Conservation (phyloP, 805 yeast species). For the Teunomyces funiuensis region DNA sequence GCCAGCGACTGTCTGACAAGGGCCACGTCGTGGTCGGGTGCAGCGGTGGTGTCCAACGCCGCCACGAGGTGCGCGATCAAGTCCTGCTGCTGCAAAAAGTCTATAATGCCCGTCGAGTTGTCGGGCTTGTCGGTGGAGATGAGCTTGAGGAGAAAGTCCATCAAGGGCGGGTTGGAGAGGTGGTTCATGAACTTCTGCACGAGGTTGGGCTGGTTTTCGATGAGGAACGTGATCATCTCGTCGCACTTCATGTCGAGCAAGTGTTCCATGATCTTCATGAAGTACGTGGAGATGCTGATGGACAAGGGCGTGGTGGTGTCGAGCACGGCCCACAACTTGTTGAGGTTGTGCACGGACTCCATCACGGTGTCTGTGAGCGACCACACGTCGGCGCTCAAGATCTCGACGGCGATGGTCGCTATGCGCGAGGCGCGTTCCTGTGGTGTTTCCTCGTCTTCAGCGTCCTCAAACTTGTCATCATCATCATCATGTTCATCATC, state of each 20-base stretch:
- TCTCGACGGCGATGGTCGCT: constrained; percentile 71
- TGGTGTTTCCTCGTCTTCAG: constrained; percentile 25
- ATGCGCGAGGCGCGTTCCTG: constrained; percentile 36
- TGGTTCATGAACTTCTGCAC: constrained; percentile 45
- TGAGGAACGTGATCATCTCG: constrained; percentile 44
- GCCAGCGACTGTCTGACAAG: constrained; percentile 41
- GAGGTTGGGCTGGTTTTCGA: constrained; percentile 42
- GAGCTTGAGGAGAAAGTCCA: constrained; percentile 45
- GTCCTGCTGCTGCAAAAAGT: constrained; percentile 41
- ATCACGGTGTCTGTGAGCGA: constrained; percentile 86
- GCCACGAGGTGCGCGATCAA: constrained; percentile 36
- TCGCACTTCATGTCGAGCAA: constrained; percentile 49
- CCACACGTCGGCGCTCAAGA: constrained; percentile 91
- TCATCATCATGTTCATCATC: constrained; percentile 10
- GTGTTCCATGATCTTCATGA: constrained; percentile 85
- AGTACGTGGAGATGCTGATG: constrained; percentile 77
- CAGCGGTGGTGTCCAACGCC: constrained; percentile 25
- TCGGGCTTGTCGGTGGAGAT: constrained; percentile 49
- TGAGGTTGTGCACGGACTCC: constrained; percentile 65
- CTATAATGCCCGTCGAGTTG: constrained; percentile 46
- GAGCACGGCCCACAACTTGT: constrained; percentile 75
- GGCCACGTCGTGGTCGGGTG: constrained; percentile 15
- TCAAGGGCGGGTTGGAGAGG: constrained; percentile 45
- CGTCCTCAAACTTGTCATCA: constrained; percentile 12
- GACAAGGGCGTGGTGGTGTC: constrained; percentile 68